These are phyloP conservation scores for Microcera coccophila DNA, from an alignment of 2,329 filamentous ascomycete species.

Conservation along the genomic window DNA sequence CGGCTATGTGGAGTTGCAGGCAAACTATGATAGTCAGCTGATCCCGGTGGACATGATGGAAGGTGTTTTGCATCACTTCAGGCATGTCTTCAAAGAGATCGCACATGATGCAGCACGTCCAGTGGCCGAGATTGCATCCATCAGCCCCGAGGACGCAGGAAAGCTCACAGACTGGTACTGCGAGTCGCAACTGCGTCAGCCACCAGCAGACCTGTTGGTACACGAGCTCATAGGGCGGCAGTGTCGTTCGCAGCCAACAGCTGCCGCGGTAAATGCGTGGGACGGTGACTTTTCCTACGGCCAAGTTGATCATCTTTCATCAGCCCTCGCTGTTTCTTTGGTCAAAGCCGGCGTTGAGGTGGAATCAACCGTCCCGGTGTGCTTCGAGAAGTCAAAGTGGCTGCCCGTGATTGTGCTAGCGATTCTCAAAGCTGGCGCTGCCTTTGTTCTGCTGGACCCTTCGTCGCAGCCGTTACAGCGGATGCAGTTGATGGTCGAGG, in stretches of 20 bases:
- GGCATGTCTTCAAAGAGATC: neutral
- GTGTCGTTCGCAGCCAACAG: constrained; percentile 24
- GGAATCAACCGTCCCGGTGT: too few species aligned
- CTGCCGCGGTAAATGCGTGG: constrained; percentile 40
- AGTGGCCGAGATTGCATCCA: neutral
- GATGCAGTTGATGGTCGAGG: too few species aligned
- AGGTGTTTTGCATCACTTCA: neutral
- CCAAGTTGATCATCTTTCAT: too few species aligned
- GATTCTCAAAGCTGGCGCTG: too few species aligned
- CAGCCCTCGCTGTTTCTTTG: too few species aligned
- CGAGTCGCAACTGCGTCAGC: neutral
- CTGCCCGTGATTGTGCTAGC: too few species aligned
- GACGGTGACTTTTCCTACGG: constrained; percentile 41
- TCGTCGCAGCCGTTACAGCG: too few species aligned
- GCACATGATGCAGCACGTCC: neutral
- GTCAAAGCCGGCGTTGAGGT: too few species aligned
- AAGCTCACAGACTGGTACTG: neutral
- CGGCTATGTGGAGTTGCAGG: neutral
- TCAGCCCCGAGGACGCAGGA: neutral
- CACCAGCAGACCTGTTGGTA: neutral
- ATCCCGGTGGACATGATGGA: neutral
- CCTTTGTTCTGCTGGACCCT: too few species aligned
- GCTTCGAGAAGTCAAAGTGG: too few species aligned
- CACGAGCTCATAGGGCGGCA: neutral
- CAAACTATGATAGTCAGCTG: neutral